Evolutionary conservation across 2,329 filamentous ascomycete genomes (phyloP).

Genomic region (Cordyceps cicadae): DNA sequence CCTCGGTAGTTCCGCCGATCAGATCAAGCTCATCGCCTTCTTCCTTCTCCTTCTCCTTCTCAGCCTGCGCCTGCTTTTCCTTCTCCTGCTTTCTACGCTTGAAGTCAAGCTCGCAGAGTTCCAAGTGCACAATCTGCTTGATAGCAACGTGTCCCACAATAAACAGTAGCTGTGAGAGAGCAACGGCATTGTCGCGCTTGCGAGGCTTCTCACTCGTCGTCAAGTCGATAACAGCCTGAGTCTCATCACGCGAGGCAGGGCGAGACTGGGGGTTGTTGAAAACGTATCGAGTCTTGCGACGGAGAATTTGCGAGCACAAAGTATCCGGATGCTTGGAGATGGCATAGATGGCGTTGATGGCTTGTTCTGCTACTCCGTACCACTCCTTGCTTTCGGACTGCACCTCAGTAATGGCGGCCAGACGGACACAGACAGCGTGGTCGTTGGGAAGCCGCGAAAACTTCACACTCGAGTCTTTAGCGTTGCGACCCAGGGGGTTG

Average conservation of each 20-base stretch:
- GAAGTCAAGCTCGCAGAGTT: constrained; percentile 95
- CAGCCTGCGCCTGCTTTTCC: constrained; percentile 53
- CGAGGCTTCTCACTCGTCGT: constrained; percentile 36
- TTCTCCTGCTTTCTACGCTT: constrained; percentile 91
- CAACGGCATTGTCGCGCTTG: constrained; percentile 60
- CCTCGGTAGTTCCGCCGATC: constrained; percentile 91
- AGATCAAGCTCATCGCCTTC: constrained; percentile 88
- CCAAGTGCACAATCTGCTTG: constrained; percentile 97
- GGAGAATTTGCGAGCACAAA: constrained; percentile 82
- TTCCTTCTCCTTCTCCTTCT: constrained; percentile 49
- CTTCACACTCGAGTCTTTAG: constrained; percentile 60
- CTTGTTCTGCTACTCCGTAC: constrained; percentile 93
- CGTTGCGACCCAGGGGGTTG: constrained; percentile 73
- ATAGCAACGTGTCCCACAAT: constrained; percentile 94
- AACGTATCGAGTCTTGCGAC: constrained; percentile 76
- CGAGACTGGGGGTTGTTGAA: constrained; percentile 49
- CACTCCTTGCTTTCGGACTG: constrained; percentile 88
- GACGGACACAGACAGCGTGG: constrained; percentile 72
- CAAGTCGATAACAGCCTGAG: constrained; percentile 27
- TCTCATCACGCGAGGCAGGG: constrained; percentile 38
- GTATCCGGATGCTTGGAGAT: constrained; percentile 90
- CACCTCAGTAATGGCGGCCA: constrained; percentile 80
- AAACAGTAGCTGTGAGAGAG: constrained; percentile 84
- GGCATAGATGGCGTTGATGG: constrained; percentile 89
- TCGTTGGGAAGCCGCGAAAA: constrained; percentile 82